Base-by-base conservation (phyloP, 106 monocot genomes). In the Platanthera guangdongensis region DNA sequence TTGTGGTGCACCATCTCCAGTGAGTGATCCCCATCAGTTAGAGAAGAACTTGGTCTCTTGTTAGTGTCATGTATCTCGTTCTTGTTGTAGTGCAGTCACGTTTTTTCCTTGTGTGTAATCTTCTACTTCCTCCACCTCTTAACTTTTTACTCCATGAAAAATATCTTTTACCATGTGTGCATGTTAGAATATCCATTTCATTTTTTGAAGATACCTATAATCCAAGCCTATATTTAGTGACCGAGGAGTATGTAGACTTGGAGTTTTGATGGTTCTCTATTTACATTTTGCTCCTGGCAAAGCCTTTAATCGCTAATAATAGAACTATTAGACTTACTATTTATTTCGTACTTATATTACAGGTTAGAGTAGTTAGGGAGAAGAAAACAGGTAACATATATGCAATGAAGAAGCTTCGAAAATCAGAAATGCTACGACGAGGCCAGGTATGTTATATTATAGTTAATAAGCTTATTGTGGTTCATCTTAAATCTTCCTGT, bases 341-440 rank as follows among this genome's bases (percentile, higher is more conserved):
- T 57, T 3, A 21, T 71, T 49, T 65, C 52, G 28, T 65, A 19
- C 52, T 48, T 76, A 49, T 75, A 73, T 3, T 82, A 59, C 75
- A 82, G 86, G 86, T 87, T 16, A 84, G 84, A 18, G 51, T 84
- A 7, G 84, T 84, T 62, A 80, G 76, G 62, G 87, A 87, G 73
- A 84, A 79, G 50, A 67, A 81, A 16, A 81, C 84, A 2, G 54
- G 75, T 32, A 74, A 79, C 19, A 76, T 84, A 8, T 87, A 84
- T 64, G 87, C 87, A 30, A 87, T 87, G 86, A 87, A 87, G 78
- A 83, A 87, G 71, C 86, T 87, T 72, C 83, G 77, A 54, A 83
- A 87, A 62, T 87, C 83, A 59, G 86, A 87, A 39, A 87, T 87
- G 86, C 70, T 87, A 51, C 83, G 86, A 48, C 72, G 87, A 48